phyloP scores from a whole-genome alignment of 192 early-diverging fungal species.

The Umbelopsis sp. region DNA sequence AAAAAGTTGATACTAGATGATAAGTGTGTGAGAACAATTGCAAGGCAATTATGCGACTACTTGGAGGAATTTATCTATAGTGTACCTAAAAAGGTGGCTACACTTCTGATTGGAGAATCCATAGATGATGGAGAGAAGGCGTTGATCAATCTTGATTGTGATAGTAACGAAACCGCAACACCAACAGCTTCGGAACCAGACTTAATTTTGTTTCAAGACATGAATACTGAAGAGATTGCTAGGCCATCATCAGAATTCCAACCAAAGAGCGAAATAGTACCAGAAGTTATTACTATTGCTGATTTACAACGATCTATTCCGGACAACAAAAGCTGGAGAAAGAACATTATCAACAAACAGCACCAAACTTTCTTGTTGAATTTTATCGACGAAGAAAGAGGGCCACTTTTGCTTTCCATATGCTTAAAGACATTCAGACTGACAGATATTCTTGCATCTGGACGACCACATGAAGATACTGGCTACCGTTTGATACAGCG shows the following conservation, averaged over 20 bases:
- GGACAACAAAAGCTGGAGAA: not conserved
- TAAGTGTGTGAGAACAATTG: not conserved
- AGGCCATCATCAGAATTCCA: not conserved
- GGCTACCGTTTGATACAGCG: conserved; percentile 14
- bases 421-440: conserved; percentile 24
- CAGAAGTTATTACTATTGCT: conserved; percentile 11
- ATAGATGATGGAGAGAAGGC: not conserved
- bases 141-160: not conserved
- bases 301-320: conserved; percentile 1
- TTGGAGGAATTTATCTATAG: not conserved
- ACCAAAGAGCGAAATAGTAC: not conserved
- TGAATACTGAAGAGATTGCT: not conserved
- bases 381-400: conserved; percentile 4
- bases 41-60: not conserved
- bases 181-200: not conserved
- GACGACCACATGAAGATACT: conserved; percentile 16
- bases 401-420: conserved; percentile 24
- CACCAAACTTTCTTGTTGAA: conserved; percentile 18
- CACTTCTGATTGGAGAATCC: not conserved
- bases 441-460: not conserved
- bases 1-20: not conserved
- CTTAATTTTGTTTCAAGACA: not conserved
- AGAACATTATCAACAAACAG: conserved; percentile 1
- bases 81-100: not conserved
- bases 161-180: not conserved